Conservation (phyloP, 73 alveolate genomes). For the Halteria grandinella region DNA sequence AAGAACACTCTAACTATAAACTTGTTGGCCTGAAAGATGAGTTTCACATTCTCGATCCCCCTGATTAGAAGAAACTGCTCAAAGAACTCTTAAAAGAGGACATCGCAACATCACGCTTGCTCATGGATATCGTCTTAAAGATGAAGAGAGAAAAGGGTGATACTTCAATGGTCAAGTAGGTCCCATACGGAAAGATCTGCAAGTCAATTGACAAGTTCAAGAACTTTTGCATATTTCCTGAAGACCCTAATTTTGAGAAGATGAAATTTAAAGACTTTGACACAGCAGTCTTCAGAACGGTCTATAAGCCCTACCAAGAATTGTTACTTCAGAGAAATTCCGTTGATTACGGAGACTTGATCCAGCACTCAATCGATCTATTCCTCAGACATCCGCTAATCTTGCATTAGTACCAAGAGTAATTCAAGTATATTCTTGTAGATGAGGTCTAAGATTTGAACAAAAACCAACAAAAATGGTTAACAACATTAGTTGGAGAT, state of each 20-base stretch:
- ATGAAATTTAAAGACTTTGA: neutral
- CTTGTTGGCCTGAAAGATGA: conserved; percentile 33
- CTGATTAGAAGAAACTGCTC: conserved; percentile 46
- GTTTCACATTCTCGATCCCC: conserved; percentile 49
- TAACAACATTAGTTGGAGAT: conserved; percentile 43
- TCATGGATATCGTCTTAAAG: too few species aligned
- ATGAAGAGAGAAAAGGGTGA: too few species aligned
- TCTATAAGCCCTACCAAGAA: conserved; percentile 21
- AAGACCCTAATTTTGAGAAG: neutral
- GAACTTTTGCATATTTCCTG: neutral
- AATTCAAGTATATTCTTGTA: conserved; percentile 68
- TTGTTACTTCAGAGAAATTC: neutral
- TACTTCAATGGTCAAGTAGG: conserved; percentile 8
- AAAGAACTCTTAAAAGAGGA: conserved; percentile 35
- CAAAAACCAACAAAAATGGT: conserved; percentile 59
- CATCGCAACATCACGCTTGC: too few species aligned
- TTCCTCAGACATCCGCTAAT: conserved; percentile 39
- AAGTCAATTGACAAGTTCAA: conserved; percentile 21
- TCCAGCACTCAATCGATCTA: conserved; percentile 49
- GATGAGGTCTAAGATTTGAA: conserved; percentile 86
- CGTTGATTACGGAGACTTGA: conserved; percentile 70
- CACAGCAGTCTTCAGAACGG: neutral
- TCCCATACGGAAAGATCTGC: neutral
- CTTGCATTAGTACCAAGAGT: conserved; percentile 12
- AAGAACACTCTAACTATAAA: conserved; percentile 22